Evolutionary conservation across 108 stramenopile genomes (phyloP), one percentile per base, ranked within the genome.

Genomic region (Epipyxis sp.): DNA sequence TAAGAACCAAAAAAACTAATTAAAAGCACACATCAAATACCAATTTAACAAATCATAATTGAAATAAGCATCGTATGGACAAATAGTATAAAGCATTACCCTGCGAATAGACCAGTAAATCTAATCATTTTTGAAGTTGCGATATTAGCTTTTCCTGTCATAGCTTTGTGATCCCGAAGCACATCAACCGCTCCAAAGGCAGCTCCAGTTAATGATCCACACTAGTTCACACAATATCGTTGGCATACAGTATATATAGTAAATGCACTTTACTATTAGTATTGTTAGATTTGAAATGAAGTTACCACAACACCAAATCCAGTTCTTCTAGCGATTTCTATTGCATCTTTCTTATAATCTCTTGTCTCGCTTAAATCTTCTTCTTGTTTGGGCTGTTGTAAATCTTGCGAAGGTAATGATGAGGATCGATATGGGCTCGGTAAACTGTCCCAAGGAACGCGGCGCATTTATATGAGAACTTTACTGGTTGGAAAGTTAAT

Each of bases 291-390:
- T 16, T 10, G 27, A 65, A 25, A 65, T 3, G 25, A 6, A 65
- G 30, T 29, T 65, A 65, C 61, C 61, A 65, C 61, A 65, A 37
- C 61, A 65, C 61, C 61, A 37, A 65, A 65, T 13, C 30, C 61
- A 13, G 6, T 32, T 65, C 61, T 65, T 25, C 61, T 29, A 32
- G 30, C 61, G 3, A 65, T 65, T 35, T 16, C 61, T 25, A 32
- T 32, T 6, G 6, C 61, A 65, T 65, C 61, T 29, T 29, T 37
- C 13, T 32, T 37, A 6, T 32, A 25, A 65, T 65, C 61, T n/a
- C n/a, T n/a, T n/a, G n/a, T n/a, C n/a, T n/a, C n/a, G n/a, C n/a
- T n/a, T n/a, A n/a, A n/a, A n/a, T n/a, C n/a, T n/a, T n/a, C n/a
- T n/a, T n/a, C n/a, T n/a, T n/a, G n/a, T n/a, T n/a, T n/a, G n/a